A percentile compares a stretch with the other conserved stretches of the same genome.
Conservation (phyloP, 1,284 basidiomycete species). For the Austroboletus novae-zelandiae region DNA sequence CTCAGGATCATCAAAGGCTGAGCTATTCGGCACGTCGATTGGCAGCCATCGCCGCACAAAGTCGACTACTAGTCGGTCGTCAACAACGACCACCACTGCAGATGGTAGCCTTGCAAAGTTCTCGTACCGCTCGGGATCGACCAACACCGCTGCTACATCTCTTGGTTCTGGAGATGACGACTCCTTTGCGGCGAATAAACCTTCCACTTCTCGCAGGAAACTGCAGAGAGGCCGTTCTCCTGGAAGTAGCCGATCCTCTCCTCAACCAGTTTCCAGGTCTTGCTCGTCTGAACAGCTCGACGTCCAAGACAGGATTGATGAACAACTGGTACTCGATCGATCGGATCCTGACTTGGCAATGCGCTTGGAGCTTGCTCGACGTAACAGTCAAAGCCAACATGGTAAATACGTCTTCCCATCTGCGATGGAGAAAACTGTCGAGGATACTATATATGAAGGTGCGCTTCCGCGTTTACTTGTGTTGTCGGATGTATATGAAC, state of each 20-base stretch:
- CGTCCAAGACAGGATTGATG: conserved; percentile 43
- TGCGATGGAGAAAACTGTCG: conserved; percentile 46
- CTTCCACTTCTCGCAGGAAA: conserved; percentile 49
- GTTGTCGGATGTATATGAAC: not conserved
- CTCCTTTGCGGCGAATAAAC: conserved; percentile 44
- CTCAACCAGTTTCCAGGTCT: conserved; percentile 36
- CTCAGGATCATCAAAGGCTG: conserved; percentile 58
- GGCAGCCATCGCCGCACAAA: conserved; percentile 57
- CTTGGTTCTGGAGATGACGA: conserved; percentile 61
- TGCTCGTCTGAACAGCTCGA: conserved; percentile 40
- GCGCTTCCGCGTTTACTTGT: conserved; percentile 12
- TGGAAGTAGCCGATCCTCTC: conserved; percentile 38
- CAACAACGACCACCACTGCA: conserved; percentile 58
- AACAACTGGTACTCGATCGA: conserved; percentile 42
- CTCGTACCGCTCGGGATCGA: conserved; percentile 68
- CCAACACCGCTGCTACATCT: conserved; percentile 56
- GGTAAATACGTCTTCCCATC: conserved; percentile 40
- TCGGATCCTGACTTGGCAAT: conserved; percentile 73
- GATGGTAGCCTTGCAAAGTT: conserved; percentile 67
- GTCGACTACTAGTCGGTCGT: conserved; percentile 67
- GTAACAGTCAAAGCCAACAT: conserved; percentile 77
- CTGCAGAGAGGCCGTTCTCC: conserved; percentile 61
- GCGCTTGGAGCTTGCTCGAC: conserved; percentile 74
- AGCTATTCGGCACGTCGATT: conserved; percentile 69
- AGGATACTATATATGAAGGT: conserved; percentile 77